Conservation (phyloP, 2,329 filamentous ascomycete species). For the Neonectria punicea region DNA sequence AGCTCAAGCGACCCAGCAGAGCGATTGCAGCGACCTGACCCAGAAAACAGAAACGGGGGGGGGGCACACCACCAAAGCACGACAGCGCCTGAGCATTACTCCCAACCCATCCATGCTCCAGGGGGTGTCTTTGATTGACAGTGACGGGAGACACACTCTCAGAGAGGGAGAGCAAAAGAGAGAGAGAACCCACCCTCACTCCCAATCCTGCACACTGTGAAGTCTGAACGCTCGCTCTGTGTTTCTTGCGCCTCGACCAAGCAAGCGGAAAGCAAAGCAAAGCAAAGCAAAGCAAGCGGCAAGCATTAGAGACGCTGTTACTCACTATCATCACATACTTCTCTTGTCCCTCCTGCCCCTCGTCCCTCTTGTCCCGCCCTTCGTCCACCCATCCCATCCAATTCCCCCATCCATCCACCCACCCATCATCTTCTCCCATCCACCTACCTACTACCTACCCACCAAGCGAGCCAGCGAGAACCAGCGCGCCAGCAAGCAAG, state of each 20-base stretch:
- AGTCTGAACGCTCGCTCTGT: not conserved
- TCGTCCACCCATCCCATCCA: constrained; percentile 20
- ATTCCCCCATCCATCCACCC: constrained; percentile 11
- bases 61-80: not conserved
- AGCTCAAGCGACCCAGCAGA: not conserved
- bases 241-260: not conserved
- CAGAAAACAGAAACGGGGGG: constrained; percentile 11
- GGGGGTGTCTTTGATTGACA: not conserved
- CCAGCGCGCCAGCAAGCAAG: constrained; percentile 6
- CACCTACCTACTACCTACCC: constrained; percentile 13
- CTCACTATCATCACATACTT: constrained; percentile 24
- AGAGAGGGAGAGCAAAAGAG: not conserved
- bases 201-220: not conserved
- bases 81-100: not conserved
- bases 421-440: constrained; percentile 20
- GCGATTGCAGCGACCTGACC: constrained; percentile 23
- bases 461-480: too few species aligned
- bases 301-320: constrained; percentile 11
- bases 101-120: not conserved
- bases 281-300: too few species aligned
- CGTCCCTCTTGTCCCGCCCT: constrained; percentile 6
- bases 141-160: not conserved
- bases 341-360: constrained; percentile 25
- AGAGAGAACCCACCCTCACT: not conserved
- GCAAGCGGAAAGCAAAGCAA: not conserved